Evolutionary conservation across 2,329 filamentous ascomycete genomes (phyloP), one percentile per base, ranked within the genome.

Genomic region (Pestalotiopsis sp.): DNA sequence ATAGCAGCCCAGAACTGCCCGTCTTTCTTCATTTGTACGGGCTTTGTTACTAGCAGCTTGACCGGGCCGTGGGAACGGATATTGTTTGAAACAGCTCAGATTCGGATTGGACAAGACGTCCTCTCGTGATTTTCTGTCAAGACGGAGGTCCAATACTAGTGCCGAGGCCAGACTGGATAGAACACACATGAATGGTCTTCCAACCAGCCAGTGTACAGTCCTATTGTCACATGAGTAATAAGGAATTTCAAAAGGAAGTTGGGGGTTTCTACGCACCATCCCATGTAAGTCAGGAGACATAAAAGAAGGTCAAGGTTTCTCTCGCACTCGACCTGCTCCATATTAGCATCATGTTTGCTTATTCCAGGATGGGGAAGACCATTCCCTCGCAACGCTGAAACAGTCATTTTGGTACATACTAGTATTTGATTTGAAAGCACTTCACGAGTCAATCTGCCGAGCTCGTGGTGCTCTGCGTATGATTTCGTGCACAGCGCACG

Each of bases 291-390:
- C 17, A 90, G 73, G 3, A 89, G 68, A 0, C 86, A 87, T 12
- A 86, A 78, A 2, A 90, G 76, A 12, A 89, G 70, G 70, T 90
- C 88, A 52, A 89, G 77, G 62, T 75, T 83, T 65, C 83, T 82
- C 67, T 88, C 85, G n/a, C 81, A 77, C 11, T 85, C 80, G 13
- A 87, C 68, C 45, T 52, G 17, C 17, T n/a, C 45, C 17, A 52
- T 23, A 1, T 52, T n/a, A 52, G 45, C 11, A 52, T n/a, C 4
- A 45, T 12, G 17, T 45, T 36, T 36, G 31, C 31, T 11, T 36
- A 9, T 36, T 36, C 31, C 7, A 36, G 31, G 6, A 36, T 9
- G 31, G 2, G 31, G 7, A 36, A 9, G 31, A 2, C 1, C 31
- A 36, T 9, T 9, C 7, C 7, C 31, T 36, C 31, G 31, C 31